Evolutionary conservation across 768 basidiomycete species (phyloP).

Genomic region (Lanmaoa pseudosensibilis): DNA sequence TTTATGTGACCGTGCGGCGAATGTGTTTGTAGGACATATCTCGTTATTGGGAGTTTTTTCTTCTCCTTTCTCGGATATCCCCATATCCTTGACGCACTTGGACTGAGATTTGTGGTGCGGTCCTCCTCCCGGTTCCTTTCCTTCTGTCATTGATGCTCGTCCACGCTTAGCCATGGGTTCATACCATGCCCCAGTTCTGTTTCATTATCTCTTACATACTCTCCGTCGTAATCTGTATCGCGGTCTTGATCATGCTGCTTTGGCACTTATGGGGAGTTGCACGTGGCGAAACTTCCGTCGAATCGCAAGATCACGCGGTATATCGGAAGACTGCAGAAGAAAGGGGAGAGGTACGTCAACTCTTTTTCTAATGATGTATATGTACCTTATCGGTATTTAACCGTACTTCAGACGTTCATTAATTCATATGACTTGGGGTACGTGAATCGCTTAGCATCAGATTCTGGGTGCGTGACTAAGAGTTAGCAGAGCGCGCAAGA

Average conservation of each 20-base stretch:
- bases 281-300: slow-evolving; percentile 84
- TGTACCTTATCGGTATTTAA: background rate
- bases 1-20: background rate
- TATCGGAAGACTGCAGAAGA: slow-evolving; percentile 69
- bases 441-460: slow-evolving; percentile 16
- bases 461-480: background rate
- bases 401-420: slow-evolving; percentile 58
- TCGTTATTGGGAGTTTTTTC: slow-evolving; percentile 67
- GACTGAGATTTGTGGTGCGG: slow-evolving; percentile 48
- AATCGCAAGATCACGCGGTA: slow-evolving; percentile 81
- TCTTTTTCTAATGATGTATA: background rate
- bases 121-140: background rate
- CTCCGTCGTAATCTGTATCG: slow-evolving; percentile 68
- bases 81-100: slow-evolving; percentile 57
- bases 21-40: slow-evolving; percentile 60
- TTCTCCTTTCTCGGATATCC: slow-evolving; percentile 64
- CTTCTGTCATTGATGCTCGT: background rate
- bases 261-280: slow-evolving; percentile 75
- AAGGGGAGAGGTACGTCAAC: slow-evolving; percentile 60
- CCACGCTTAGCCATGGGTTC: slow-evolving; percentile 46
- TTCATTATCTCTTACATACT: slow-evolving; percentile 81
- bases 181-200: slow-evolving; percentile 62
- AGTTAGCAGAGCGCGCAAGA: slow-evolving; percentile 45
- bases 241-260: slow-evolving; percentile 66
- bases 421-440: slow-evolving; percentile 93